Evolutionary conservation across 148 eudicot genomes (phyloP), one percentile per base, ranked within the genome.

Genomic region (Rhododendron simsii): DNA sequence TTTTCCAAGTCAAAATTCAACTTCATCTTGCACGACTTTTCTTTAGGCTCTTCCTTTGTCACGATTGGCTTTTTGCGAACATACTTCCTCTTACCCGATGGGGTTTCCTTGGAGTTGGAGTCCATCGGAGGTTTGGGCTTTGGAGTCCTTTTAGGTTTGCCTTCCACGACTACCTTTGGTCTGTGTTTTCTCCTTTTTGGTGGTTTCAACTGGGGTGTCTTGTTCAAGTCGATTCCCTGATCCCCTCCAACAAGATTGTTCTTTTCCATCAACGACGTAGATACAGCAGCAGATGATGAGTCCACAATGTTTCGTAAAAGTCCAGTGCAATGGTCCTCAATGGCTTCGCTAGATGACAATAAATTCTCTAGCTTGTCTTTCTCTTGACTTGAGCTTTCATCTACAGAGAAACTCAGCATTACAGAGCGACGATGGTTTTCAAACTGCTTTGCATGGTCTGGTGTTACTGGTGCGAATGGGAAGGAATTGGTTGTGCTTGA

Each of bases 131-230:
- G 48, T 59, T 87, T 84, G 30, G 86, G 71, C 82, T 88, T 91
- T 23, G 88, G 90, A 12, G 87, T 87, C 78, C 90, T 89, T 87
- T 86, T 92, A 30, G 91, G 91, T 69, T 94, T 93, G 57, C 93
- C 92, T 88, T 94, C 96, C 30, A 83, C 82, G 0, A 93, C 83
- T 53, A 93, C 96, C 87, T 90, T 94, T 37, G 95, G 95, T 80
- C 94, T 89, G 87, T 92, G 94, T 86, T 92, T 94, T 83, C 86
- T 87, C 84, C 95, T 92, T 85, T 83, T 93, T 2, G 96, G 93
- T n/a, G 93, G 23, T 89, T 91, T 93, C 82, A 63, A 87, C 75
- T 81, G 82, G 13, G 95, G 95, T 44, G 96, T 92, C 85, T 94
- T 84, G 88, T 91, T 92, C 80, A 90, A 86, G 90, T 92, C 91